phyloP scores from a whole-genome alignment of 75 land plant species.

The Picea glauca region DNA sequence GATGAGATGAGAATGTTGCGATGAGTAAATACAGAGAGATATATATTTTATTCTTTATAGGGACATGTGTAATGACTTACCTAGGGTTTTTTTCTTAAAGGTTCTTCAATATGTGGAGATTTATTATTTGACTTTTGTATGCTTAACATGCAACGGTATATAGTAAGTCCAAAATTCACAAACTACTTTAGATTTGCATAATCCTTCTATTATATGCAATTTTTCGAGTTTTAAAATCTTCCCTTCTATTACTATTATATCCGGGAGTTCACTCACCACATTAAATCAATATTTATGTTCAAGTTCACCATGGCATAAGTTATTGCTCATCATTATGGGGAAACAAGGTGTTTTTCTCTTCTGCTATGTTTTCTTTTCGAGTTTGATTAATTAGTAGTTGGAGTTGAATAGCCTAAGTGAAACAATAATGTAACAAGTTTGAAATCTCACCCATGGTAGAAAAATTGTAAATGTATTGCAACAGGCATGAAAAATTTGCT shows the following conservation, averaged over 20 bases:
- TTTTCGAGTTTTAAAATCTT: too few relatives aligned
- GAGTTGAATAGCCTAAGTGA: too few relatives aligned
- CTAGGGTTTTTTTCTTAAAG: slow-evolving; percentile 2
- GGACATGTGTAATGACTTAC: too few relatives aligned
- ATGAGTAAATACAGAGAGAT: too few relatives aligned
- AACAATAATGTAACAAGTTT: too few relatives aligned
- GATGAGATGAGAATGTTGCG: too few relatives aligned
- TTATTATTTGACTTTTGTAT: slow-evolving; percentile 24
- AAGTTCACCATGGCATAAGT: slow-evolving; percentile 38
- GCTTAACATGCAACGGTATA: slow-evolving; percentile 26
- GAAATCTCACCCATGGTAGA: too few relatives aligned
- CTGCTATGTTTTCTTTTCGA: background rate
- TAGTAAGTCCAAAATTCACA: slow-evolving; percentile 12
- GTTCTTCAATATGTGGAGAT: slow-evolving; percentile 28
- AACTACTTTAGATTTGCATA: too few relatives aligned
- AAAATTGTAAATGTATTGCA: slow-evolving; percentile 3
- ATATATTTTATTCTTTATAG: too few relatives aligned
- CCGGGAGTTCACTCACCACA: slow-evolving; percentile 40
- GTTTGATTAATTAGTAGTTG: too few relatives aligned
- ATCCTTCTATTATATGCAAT: too few relatives aligned
- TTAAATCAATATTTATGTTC: slow-evolving; percentile 40
- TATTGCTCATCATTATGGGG: slow-evolving; percentile 24
- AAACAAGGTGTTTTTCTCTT: slow-evolving; percentile 20
- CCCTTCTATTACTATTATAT: slow-evolving; percentile 11
- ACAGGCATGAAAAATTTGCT: slow-evolving; percentile 29